A percentile compares a stretch with the other conserved stretches of the same genome.
phyloP scores from a whole-genome alignment of 208 protist species.

The Trypanosomatidae sp. region DNA sequence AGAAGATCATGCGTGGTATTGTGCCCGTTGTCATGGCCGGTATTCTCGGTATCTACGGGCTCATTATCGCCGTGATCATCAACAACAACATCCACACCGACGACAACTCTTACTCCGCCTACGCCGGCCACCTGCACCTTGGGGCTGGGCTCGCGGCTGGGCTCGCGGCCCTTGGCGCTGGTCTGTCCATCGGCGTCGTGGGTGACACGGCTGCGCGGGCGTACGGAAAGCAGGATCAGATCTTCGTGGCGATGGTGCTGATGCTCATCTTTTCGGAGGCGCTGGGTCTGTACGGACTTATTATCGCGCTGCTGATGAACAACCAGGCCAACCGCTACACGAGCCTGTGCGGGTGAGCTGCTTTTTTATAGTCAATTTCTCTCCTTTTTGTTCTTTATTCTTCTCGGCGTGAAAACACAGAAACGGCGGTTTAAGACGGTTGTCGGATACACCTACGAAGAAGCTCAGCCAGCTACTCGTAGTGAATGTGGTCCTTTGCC shows the following conservation, averaged over 20 bases:
- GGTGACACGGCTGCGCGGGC: constrained; percentile 95
- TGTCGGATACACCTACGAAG: no score
- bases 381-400: no score
- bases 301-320: constrained; percentile 97
- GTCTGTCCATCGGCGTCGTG: constrained; percentile 99
- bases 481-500: no score
- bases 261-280: constrained; percentile 97
- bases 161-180: constrained; percentile 95
- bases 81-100: constrained; percentile 85
- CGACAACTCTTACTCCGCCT: constrained; percentile 64
- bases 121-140: constrained; percentile 84
- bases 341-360: no score
- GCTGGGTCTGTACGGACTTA: constrained; percentile 98
- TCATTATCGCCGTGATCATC: constrained; percentile 99
- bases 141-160: constrained; percentile 94
- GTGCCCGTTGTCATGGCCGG: constrained; percentile 94
- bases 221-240: constrained; percentile 95
- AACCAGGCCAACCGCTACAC: no score
- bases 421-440: no score
- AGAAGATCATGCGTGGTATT: constrained; percentile 95
- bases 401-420: no score
- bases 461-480: no score
- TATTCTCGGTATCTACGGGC: constrained; percentile 99
- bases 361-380: no score
- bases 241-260: constrained; percentile 99